phyloP scores from a whole-genome alignment of 2,329 filamentous ascomycete genomes.

The Alternaria burnsii region DNA sequence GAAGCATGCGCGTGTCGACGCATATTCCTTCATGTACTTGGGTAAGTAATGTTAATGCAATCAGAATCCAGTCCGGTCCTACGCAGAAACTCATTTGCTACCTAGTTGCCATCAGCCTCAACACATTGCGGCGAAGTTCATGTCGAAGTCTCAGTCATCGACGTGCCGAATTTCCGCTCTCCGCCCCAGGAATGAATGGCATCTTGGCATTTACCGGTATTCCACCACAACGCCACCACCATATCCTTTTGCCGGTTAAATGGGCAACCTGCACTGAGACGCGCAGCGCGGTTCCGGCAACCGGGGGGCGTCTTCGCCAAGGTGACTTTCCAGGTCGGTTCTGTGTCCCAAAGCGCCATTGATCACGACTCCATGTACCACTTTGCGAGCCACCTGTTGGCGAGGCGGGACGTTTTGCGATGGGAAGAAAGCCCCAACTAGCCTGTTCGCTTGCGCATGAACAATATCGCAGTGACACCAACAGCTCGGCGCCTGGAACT shows the following conservation, averaged over 20 bases:
- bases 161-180: neutral
- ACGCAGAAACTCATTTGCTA: too few relatives aligned
- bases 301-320: neutral
- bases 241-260: neutral
- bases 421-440: neutral
- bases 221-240: neutral
- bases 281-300: neutral
- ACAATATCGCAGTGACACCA: neutral
- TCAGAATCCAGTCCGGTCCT: neutral
- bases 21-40: neutral
- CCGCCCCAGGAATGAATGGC: neutral
- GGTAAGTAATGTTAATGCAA: neutral
- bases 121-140: neutral
- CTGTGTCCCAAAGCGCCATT: neutral
- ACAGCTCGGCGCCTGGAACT: constrained; percentile 3
- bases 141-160: neutral
- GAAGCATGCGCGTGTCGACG: too few relatives aligned
- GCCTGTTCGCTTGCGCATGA: constrained; percentile 1
- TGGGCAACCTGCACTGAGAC: neutral
- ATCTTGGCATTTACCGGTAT: neutral
- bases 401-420: neutral
- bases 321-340: neutral
- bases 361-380: neutral
- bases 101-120: neutral
- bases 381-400: neutral